Base-by-base conservation (phyloP, 345 rosid genomes). In the Eucalyptus pauciflora region DNA sequence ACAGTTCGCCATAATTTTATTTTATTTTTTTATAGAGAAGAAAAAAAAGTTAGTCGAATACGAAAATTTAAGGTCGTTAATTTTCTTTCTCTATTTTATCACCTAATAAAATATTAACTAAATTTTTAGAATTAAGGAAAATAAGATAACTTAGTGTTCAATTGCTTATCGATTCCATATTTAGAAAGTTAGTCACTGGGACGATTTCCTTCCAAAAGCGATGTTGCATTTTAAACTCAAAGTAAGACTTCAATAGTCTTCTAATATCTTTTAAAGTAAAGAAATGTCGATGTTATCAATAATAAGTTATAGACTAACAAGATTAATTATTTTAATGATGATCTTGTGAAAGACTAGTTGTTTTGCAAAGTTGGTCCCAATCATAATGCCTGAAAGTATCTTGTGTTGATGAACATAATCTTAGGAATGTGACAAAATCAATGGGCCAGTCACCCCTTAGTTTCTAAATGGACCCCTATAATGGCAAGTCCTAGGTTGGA, bases 101-200 rank as follows among this genome's bases (percentile, higher is more conserved):
- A 14, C 5, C 20, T 7, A 7, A 64, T 64, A 14, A 64, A 64
- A 14, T n/a, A 29, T 64, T 7, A 14, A 64, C 10, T 64, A n/a
- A n/a, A 33, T 7, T 62, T 62, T 13, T 29, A 27, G 8, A 62
- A 62, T 52, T 52, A 52, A 8, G 58, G 15, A 14, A 7, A n/a
- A 64, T n/a, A 64, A n/a, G 33, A 64, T n/a, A 64, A 14, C 33
- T 8, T 64, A n/a, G 41, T 64, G 18, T 64, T 29, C 37, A 7
- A n/a, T 13, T 2, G 18, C 0, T 64, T 64, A 8, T 31, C 20
- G 0, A 64, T 64, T 14, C 10, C 37, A n/a, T 13, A 15, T 13
- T 64, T 64, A 7, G 37, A 15, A n/a, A 64, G 31, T 14, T 7
- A 29, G 37, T 15, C 0, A 3, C 0, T 5, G 0, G 0, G 1